phyloP scores from a whole-genome alignment of 1,284 basidiomycete species.

The Phlebopus sp. region DNA sequence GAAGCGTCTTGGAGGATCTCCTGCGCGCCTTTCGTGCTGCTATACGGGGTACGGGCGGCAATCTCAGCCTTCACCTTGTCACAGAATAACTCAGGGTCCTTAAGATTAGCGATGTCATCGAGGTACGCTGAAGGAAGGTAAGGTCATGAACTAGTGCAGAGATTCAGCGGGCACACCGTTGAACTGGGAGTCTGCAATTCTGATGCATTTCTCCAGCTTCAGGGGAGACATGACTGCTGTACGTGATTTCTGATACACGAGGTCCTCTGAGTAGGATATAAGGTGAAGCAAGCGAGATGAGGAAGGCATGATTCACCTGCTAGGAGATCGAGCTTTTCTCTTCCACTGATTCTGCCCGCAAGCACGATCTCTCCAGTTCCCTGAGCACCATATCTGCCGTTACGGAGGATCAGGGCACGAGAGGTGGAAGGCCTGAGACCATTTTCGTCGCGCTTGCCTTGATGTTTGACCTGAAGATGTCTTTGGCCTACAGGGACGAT shows the following conservation, averaged over 20 bases:
- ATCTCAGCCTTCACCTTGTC: slow-evolving; percentile 54
- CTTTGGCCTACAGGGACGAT: slow-evolving; percentile 54
- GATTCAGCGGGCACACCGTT: slow-evolving; percentile 44
- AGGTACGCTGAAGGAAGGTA: slow-evolving; percentile 46
- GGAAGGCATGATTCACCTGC: slow-evolving; percentile 48
- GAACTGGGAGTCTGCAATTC: slow-evolving; percentile 67
- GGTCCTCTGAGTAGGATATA: slow-evolving; percentile 52
- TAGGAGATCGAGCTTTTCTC: slow-evolving; percentile 74
- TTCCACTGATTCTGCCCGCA: slow-evolving; percentile 58
- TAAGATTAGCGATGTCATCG: slow-evolving; percentile 63
- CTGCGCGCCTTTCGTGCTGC: slow-evolving; percentile 28
- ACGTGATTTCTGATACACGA: slow-evolving; percentile 49
- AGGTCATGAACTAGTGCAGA: slow-evolving; percentile 1
- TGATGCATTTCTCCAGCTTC: slow-evolving; percentile 56
- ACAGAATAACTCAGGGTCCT: slow-evolving; percentile 59
- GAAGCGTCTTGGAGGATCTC: slow-evolving; percentile 42
- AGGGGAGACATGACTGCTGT: slow-evolving; percentile 62
- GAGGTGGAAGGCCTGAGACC: slow-evolving; percentile 60
- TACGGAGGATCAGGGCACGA: slow-evolving; percentile 68
- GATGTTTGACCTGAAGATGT: slow-evolving; percentile 43
- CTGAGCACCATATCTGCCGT: slow-evolving; percentile 66
- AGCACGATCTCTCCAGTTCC: slow-evolving; percentile 66
- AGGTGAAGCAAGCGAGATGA: background rate
- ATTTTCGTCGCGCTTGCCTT: slow-evolving; percentile 44
- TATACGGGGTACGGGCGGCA: slow-evolving; percentile 41